phyloP scores from a whole-genome alignment of 768 basidiomycete species.

The Psilocybe sp. region DNA sequence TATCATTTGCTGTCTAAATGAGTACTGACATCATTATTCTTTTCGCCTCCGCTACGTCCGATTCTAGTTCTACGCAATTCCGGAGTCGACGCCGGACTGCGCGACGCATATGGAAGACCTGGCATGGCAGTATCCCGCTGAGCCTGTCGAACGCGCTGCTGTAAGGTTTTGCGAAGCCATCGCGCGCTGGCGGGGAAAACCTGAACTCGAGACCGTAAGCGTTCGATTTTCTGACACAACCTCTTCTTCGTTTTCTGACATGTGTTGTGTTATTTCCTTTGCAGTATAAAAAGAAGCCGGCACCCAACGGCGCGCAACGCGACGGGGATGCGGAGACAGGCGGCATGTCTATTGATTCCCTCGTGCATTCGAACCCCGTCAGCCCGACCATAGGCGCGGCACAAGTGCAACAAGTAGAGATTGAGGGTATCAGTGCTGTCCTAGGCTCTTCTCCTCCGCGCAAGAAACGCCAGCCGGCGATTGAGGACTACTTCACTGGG shows the following conservation, averaged over 20 bases:
- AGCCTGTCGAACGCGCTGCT: slow-evolving; percentile 76
- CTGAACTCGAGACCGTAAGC: slow-evolving; percentile 75
- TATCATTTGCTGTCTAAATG: no score
- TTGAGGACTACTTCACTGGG: slow-evolving; percentile 43
- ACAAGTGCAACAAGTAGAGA: slow-evolving; percentile 9
- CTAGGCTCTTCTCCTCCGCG: not conserved
- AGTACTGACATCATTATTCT: no score
- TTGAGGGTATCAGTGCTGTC: not conserved
- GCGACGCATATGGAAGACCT: slow-evolving; percentile 78
- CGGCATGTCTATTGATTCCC: slow-evolving; percentile 58
- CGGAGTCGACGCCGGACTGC: slow-evolving; percentile 66
- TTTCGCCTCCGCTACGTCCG: not conserved
- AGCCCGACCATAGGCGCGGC: slow-evolving; percentile 39
- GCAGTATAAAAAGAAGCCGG: slow-evolving; percentile 57
- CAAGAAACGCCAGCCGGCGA: slow-evolving; percentile 34
- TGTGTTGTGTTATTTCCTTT: slow-evolving; percentile 25
- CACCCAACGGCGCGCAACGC: slow-evolving; percentile 13
- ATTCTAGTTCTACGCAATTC: slow-evolving; percentile 73
- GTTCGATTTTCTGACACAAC: slow-evolving; percentile 5
- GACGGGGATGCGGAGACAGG: slow-evolving; percentile 26
- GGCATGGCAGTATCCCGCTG: slow-evolving; percentile 78
- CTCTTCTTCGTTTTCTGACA: slow-evolving; percentile 5
- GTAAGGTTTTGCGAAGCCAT: slow-evolving; percentile 81
- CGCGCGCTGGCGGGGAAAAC: slow-evolving; percentile 80
- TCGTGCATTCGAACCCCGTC: slow-evolving; percentile 69